phyloP scores from a whole-genome alignment of 768 basidiomycete species.

The Psilocybe cyanescens region DNA sequence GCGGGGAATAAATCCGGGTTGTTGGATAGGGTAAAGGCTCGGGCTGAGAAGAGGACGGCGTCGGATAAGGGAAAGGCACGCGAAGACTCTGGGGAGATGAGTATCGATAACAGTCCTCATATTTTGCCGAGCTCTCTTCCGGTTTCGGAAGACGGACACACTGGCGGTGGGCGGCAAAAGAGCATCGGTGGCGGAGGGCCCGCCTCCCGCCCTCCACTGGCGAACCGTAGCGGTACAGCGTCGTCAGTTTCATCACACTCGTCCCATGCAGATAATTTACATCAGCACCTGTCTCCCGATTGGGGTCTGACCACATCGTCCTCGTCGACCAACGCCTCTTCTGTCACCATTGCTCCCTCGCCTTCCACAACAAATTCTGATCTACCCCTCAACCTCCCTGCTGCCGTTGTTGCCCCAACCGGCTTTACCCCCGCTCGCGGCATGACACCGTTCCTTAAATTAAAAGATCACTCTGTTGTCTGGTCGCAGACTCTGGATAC shows the following conservation, averaged over 20 bases:
- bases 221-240: constrained; percentile 4
- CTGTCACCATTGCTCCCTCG: constrained; percentile 12
- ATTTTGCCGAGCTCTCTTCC: background rate
- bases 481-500: constrained; percentile 66
- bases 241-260: constrained; percentile 24
- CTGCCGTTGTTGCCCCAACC: constrained; percentile 6
- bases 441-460: constrained; percentile 58
- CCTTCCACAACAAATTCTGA: constrained; percentile 6
- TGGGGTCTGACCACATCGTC: constrained; percentile 18
- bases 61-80: constrained; percentile 29
- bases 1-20: constrained; percentile 44
- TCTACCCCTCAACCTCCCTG: background rate
- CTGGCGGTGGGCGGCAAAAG: constrained; percentile 5
- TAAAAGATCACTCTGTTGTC: constrained; percentile 65
- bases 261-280: constrained; percentile 17
- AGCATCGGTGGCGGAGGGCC: constrained; percentile 9
- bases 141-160: constrained; percentile 2
- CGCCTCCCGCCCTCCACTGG: constrained; percentile 1
- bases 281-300: constrained; percentile 18
- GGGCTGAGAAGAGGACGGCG: constrained; percentile 21
- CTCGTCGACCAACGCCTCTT: constrained; percentile 15
- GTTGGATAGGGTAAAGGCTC: constrained; percentile 33
- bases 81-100: constrained; percentile 15
- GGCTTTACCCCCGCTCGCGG: constrained; percentile 52
- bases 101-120: background rate